Evolutionary conservation across 805 yeast genomes (phyloP).

Genomic region (Candida fluviatilis): DNA sequence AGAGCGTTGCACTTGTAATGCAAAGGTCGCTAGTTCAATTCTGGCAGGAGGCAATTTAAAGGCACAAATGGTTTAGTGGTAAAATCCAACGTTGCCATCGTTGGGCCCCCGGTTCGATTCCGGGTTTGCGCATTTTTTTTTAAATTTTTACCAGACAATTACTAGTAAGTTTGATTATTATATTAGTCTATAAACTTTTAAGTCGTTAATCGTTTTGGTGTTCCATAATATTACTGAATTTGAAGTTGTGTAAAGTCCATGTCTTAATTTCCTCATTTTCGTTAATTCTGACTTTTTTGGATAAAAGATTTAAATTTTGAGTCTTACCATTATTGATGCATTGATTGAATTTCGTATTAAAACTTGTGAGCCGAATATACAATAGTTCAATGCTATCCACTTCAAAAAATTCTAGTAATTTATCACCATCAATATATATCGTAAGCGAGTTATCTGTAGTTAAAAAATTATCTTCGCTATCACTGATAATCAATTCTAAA

Average conservation of each 20-base stretch:
- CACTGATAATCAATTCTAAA: slow-evolving; percentile 1
- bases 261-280: neutral
- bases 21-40: slow-evolving; percentile 95
- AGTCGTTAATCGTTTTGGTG: neutral
- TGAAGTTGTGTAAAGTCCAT: neutral
- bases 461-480: neutral
- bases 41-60: slow-evolving; percentile 68
- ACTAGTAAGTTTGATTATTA: too few species aligned
- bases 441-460: neutral
- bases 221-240: neutral
- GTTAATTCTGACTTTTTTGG: neutral
- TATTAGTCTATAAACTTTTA: too few species aligned
- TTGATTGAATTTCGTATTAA: neutral
- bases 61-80: neutral
- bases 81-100: neutral
- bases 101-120: neutral
- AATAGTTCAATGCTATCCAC: neutral
- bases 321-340: neutral
- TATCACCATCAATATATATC: neutral
- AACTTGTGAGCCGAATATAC: neutral
- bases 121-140: neutral
- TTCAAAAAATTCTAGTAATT: slow-evolving; percentile 1
- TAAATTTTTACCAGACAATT: too few species aligned
- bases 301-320: neutral
- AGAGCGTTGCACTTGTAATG: slow-evolving; percentile 99